Evolutionary conservation across 768 basidiomycete genomes (phyloP), one percentile per base, ranked within the genome.

Genomic region (Naganishia antarctica): DNA sequence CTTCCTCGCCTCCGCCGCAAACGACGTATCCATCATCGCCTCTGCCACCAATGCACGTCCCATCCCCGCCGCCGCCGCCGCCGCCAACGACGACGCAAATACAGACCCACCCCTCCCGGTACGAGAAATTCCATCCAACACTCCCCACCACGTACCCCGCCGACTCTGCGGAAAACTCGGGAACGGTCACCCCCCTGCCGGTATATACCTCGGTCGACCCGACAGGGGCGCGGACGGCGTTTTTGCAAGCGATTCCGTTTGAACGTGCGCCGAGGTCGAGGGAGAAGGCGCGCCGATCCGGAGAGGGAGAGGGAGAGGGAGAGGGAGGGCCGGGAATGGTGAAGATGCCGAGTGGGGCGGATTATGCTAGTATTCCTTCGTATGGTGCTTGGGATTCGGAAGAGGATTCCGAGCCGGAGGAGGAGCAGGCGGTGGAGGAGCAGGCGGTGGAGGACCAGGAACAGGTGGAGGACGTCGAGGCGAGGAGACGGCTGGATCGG

Each of bases 331-430:
- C 34, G 11, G 53, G 34, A 12, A 26, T 7, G 34, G 34, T 57
- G 34, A 37, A n/a, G 28, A 57, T 57, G 53, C 53, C 53, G 23
- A 37, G 37, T 13, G 53, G 32, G 6, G 31, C n/a, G 8, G 53
- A 57, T 25, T 57, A 57, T 29, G 53, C 53, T 2, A 40, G 34
- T 57, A 57, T 57, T 25, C 53, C 53, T 3, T 37, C 53, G 1
- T 57, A 57, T 29, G 53, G 53, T 21, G 34, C 34, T 13, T 37
- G n/a, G 4, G 26, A 28, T 25, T 51, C 49, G 11, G 37, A 37
- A 3, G 7, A 7, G 34, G 34, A 37, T 37, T 37, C 34, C 8
- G 34, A 37, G 7, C 15, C 34, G 34, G 34, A 41, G 21, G 28
- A 31, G 7, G 13, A 11, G 2, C 7, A 11, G 15, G 28, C 11